A percentile compares a stretch with the other conserved stretches of the same genome.
Conservation (phyloP, 2,329 filamentous ascomycete genomes). For the Gnomoniopsis smithogilvyi region DNA sequence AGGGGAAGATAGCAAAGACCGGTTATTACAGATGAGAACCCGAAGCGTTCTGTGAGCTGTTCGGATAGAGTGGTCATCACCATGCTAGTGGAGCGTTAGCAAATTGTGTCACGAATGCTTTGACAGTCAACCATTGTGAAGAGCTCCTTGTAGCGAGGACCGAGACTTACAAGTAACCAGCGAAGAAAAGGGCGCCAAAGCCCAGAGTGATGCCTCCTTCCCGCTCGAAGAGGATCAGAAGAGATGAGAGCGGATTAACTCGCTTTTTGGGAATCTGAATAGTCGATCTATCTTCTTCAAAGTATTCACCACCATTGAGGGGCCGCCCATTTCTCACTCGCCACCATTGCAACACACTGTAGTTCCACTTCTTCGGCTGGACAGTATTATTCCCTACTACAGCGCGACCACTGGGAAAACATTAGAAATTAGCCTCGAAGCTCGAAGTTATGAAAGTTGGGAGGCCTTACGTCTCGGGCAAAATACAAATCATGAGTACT, state of each 20-base stretch:
- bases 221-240: constrained; percentile 24
- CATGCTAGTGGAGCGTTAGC: constrained; percentile 1
- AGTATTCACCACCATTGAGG: neutral
- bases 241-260: constrained; percentile 24
- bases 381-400: constrained; percentile 53
- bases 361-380: constrained; percentile 25
- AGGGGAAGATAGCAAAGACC: constrained; percentile 22
- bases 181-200: constrained; percentile 23
- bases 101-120: too few relatives aligned
- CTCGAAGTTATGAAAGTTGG: too few relatives aligned
- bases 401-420: constrained; percentile 28
- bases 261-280: constrained; percentile 15
- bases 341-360: constrained; percentile 7
- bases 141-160: too few relatives aligned
- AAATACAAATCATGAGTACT: constrained; percentile 41
- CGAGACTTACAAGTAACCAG: constrained; percentile 21
- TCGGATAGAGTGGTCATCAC: constrained; percentile 24
- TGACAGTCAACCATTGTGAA: too few relatives aligned
- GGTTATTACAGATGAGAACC: constrained; percentile 17
- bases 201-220: constrained; percentile 25
- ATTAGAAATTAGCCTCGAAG: too few relatives aligned
- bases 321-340: constrained; percentile 1
- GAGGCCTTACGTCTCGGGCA: constrained; percentile 45
- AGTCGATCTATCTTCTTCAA: neutral
- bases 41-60: constrained; percentile 18